Conservation (phyloP, 2,329 filamentous ascomycete species). For the Lecanoromycetidae sp. region DNA sequence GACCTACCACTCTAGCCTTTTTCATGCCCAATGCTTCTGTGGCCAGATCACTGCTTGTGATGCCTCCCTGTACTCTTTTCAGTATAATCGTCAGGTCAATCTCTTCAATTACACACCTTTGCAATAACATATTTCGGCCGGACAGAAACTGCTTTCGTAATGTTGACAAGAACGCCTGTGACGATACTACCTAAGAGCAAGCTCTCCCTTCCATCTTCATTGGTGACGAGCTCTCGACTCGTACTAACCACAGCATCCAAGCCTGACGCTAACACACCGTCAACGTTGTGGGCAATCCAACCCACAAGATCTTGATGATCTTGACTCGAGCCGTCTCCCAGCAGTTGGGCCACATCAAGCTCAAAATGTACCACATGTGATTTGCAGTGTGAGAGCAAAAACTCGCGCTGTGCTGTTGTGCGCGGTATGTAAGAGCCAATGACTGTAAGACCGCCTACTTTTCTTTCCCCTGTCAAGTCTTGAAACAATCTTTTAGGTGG, state of each 20-base stretch:
- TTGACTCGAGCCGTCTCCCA: not conserved
- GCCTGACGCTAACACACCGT: slow-evolving; percentile 32
- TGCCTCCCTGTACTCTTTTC: too few relatives aligned
- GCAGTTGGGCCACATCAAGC: not conserved
- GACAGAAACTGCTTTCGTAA: slow-evolving; percentile 36
- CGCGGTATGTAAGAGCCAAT: slow-evolving; percentile 49
- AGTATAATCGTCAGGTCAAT: too few relatives aligned
- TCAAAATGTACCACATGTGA: slow-evolving; percentile 24
- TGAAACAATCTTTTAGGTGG: not conserved
- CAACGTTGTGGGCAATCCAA: slow-evolving; percentile 29
- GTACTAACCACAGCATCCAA: slow-evolving; percentile 49
- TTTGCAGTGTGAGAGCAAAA: slow-evolving; percentile 30
- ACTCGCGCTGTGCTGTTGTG: slow-evolving; percentile 43
- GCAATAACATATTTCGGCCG: slow-evolving; percentile 46
- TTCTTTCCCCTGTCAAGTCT: slow-evolving; percentile 6
- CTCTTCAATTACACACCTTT: slow-evolving; percentile 28
- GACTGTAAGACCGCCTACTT: slow-evolving; percentile 40
- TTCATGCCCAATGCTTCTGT: slow-evolving; percentile 45
- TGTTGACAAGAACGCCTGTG: slow-evolving; percentile 39
- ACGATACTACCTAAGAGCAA: slow-evolving; percentile 44
- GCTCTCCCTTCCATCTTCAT: slow-evolving; percentile 38
- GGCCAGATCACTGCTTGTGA: slow-evolving; percentile 47
- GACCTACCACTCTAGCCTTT: slow-evolving; percentile 43
- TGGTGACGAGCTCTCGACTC: slow-evolving; percentile 40
- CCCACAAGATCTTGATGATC: slow-evolving; percentile 11